These are phyloP conservation scores for Dendrocalamus latiflorus DNA, from an alignment of 202 grass and related monocot species.

Conservation along the genomic window DNA sequence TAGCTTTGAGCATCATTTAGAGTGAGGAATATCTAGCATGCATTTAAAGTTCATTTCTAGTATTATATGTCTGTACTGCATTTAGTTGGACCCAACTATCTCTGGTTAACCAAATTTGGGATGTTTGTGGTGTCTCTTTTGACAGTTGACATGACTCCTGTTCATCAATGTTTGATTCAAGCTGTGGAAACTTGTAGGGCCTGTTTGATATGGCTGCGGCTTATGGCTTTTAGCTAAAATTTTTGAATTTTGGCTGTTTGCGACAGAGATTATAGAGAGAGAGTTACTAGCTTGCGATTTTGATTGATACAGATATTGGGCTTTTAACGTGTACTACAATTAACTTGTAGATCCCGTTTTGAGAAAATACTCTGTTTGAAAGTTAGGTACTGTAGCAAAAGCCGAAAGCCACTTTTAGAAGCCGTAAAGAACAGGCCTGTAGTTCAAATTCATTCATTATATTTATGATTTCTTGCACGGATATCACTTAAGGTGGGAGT, in stretches of 20 bases:
- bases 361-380: too few species aligned
- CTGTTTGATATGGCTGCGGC: too few species aligned
- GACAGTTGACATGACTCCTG: neutral
- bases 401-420: too few species aligned
- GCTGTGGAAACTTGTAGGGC: slow-evolving; percentile 9
- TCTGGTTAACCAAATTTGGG: neutral
- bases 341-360: too few species aligned
- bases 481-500: slow-evolving; percentile 65
- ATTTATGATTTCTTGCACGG: neutral
- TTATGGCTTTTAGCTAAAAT: too few species aligned
- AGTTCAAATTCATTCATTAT: neutral
- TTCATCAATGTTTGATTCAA: neutral
- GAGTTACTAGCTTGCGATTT: too few species aligned
- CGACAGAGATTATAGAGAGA: too few species aligned
- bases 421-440: too few species aligned
- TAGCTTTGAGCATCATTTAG: neutral
- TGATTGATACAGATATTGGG: too few species aligned
- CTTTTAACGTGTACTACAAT: too few species aligned
- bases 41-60: slow-evolving; percentile 7
- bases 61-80: neutral
- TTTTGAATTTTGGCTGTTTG: too few species aligned
- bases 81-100: neutral
- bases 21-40: neutral
- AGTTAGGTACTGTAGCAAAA: too few species aligned
- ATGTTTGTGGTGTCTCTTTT: neutral